Base-by-base conservation (phyloP, 192 early-diverging fungal genomes). In the Glomus cerebriforme region DNA sequence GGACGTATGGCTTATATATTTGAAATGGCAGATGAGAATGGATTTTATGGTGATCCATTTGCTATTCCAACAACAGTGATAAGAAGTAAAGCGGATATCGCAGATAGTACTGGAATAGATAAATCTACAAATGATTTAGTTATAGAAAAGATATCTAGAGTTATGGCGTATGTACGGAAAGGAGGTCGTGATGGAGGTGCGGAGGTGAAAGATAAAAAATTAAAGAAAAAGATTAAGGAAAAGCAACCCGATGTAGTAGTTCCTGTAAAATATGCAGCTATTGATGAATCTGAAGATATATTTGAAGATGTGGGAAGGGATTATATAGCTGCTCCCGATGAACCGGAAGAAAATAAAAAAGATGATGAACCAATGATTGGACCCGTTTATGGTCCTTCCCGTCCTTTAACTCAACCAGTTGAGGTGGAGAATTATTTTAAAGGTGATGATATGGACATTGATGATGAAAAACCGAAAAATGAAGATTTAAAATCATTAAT, bases 231-330 rank as follows among this genome's bases (percentile, higher is more conserved):
- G 72, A 32, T 65, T 19, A 86, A 82, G 15, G 62, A 66, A 27
- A 79, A 66, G 73, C 62, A 78, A 34, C 47, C 75, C 10, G 69
- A 78, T 26, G 73, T 83, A 43, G 66, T 80, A n/a, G 39, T 27
- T 13, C 47, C 78, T 17, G 66, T 81, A n/a, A 72, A 63, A 54
- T 49, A 81, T 12, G 78, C 79, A 24, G 81, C 85, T 22, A 84
- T 85, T 34, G 88, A 91, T 39, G 92, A 93, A 26, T 87, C 84
- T 19, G 88, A 89, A 47, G 92, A 95, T 83, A 97, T 97, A 32
- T 97, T 97, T 90, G 93, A 89, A 8, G 95, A 95, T 72, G 95
- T 85, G 7, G 96, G 95, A 1, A 79, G 89, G 5, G 92, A 95
- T 58, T 97, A 97, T 77, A 77, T 82, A 17, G 81, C 95, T 27